phyloP scores from a whole-genome alignment of 1,284 basidiomycete genomes.

The Sphagnurus paluster region DNA sequence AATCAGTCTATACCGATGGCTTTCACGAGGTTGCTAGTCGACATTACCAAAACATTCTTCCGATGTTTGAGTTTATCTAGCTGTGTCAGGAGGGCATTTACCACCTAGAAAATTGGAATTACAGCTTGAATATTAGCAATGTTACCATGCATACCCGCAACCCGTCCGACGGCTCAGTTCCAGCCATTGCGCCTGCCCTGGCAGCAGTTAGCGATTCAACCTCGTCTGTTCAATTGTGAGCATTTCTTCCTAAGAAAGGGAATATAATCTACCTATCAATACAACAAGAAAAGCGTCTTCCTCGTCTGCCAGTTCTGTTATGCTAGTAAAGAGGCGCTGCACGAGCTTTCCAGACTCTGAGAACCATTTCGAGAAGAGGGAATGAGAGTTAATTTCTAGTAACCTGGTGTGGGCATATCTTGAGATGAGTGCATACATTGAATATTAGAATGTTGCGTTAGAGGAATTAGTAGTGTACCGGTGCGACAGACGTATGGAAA shows the following conservation, averaged over 20 bases:
- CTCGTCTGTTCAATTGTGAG: slow-evolving; percentile 64
- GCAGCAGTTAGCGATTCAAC: slow-evolving; percentile 96
- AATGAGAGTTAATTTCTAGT: slow-evolving; percentile 97
- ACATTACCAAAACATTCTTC: slow-evolving; percentile 95
- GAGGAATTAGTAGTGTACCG: slow-evolving; percentile 46
- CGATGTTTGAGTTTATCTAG: slow-evolving; percentile 92
- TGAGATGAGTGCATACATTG: background rate
- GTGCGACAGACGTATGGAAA: slow-evolving; percentile 86
- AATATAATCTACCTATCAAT: slow-evolving; percentile 75
- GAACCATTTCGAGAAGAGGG: slow-evolving; percentile 96
- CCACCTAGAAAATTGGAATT: slow-evolving; percentile 60
- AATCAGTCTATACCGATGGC: slow-evolving; percentile 72
- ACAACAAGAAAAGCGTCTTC: slow-evolving; percentile 91
- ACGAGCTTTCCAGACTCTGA: slow-evolving; percentile 99
- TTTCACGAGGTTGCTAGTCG: slow-evolving; percentile 93
- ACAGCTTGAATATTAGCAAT: background rate
- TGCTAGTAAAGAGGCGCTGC: slow-evolving; percentile 87
- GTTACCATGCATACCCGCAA: slow-evolving; percentile 56
- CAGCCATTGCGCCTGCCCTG: slow-evolving; percentile 89
- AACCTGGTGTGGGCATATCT: slow-evolving; percentile 87
- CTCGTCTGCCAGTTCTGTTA: slow-evolving; percentile 88
- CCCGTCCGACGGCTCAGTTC: slow-evolving; percentile 96
- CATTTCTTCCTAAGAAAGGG: background rate
- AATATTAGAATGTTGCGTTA: background rate
- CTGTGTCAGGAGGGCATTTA: slow-evolving; percentile 96